Percentiles rank a stretch among this genome's conserved stretches.
phyloP scores from a whole-genome alignment of 106 monocot species.

The Platanthera guangdongensis region DNA sequence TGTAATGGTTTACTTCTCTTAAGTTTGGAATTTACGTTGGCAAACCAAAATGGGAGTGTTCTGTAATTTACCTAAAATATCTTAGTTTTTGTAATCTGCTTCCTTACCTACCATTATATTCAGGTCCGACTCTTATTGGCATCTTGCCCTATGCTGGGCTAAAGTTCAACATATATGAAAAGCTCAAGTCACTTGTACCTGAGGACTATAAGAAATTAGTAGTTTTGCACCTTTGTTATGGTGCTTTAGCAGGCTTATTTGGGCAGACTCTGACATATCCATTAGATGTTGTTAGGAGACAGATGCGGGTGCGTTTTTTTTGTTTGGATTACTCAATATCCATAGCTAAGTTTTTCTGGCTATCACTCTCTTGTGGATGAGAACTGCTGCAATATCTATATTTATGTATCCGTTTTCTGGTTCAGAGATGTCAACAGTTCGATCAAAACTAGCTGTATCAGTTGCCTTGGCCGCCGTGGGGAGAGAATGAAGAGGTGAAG shows the following conservation, averaged over 20 bases:
- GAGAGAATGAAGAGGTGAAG: too few species aligned
- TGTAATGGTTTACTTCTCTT: neutral
- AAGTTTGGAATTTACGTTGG: neutral
- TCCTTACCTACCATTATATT: neutral
- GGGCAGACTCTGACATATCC: slow-evolving; percentile 91
- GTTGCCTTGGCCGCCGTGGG: too few species aligned
- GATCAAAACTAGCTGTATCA: too few species aligned
- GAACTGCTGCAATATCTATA: too few species aligned
- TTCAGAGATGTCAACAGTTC: too few species aligned
- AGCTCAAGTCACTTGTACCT: slow-evolving; percentile 64
- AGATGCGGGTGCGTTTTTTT: slow-evolving; percentile 59
- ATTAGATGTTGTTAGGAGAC: slow-evolving; percentile 80
- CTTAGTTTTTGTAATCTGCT: neutral
- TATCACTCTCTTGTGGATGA: neutral
- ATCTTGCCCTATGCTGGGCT: slow-evolving; percentile 90
- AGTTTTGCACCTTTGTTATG: slow-evolving; percentile 49
- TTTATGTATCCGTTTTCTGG: too few species aligned
- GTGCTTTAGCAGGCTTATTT: slow-evolving; percentile 81
- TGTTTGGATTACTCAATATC: neutral
- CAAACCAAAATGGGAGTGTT: neutral
- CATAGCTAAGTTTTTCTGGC: neutral
- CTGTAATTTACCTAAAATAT: neutral
- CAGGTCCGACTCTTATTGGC: slow-evolving; percentile 74
- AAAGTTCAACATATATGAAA: slow-evolving; percentile 84
- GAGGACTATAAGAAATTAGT: slow-evolving; percentile 57